A percentile compares a stretch with the other conserved stretches of the same genome.
phyloP scores from a whole-genome alignment of 75 land plant genomes.

The Chamaecyparis obtusa region DNA sequence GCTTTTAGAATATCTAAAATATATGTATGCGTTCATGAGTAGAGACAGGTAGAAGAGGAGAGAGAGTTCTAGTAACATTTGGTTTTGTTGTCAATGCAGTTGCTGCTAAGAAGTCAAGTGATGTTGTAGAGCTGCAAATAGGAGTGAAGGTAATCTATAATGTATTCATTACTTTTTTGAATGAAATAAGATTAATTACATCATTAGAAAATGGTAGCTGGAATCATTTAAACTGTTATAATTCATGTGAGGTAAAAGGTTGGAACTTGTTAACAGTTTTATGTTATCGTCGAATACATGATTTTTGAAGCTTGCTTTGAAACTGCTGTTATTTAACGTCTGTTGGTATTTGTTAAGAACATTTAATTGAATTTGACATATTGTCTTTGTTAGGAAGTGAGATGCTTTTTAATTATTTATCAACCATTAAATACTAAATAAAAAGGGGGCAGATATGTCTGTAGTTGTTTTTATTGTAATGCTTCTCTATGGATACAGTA shows the following conservation, averaged over 20 bases:
- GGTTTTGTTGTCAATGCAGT: slow-evolving; percentile 18
- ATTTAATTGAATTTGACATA: not conserved
- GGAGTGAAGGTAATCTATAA: slow-evolving; percentile 53
- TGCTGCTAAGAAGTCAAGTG: slow-evolving; percentile 38
- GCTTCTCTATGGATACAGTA: not conserved
- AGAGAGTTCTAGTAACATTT: slow-evolving; percentile 5
- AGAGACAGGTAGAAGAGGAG: slow-evolving; percentile 1
- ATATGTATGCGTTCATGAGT: not conserved
- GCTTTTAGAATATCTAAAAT: not conserved
- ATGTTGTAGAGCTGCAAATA: slow-evolving; percentile 68
- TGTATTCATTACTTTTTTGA: not conserved
- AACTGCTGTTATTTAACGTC: not conserved
- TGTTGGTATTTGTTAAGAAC: not conserved
- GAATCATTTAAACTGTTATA: not conserved
- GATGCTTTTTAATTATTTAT: not conserved
- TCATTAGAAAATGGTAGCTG: not conserved
- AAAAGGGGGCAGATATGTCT: not conserved
- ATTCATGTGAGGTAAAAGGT: not conserved
- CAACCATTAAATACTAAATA: not conserved
- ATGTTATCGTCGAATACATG: not conserved
- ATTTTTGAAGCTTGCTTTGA: not conserved
- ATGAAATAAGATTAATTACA: not conserved
- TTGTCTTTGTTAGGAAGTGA: not conserved
- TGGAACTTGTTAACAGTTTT: not conserved
- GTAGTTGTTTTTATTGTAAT: not conserved